Conservation (phyloP, 257 asterid genomes). For the Primulina huaijiensis region DNA sequence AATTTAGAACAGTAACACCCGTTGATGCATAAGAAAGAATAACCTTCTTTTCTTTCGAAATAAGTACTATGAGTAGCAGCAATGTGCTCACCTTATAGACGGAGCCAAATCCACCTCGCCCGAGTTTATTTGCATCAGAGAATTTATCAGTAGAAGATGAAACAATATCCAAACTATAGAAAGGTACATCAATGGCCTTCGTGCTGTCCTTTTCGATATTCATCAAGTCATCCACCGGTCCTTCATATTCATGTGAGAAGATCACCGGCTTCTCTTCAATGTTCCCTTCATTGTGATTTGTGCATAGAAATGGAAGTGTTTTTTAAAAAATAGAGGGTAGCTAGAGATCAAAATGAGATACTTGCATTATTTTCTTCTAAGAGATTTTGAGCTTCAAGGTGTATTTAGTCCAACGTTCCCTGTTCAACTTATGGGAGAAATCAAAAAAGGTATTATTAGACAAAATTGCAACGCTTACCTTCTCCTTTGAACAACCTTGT, state of each 20-base stretch:
- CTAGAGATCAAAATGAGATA: background rate
- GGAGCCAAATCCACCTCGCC: constrained; percentile 68
- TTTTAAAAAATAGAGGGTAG: background rate
- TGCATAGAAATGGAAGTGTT: no score
- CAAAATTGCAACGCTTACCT: constrained; percentile 17
- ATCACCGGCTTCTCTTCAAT: constrained; percentile 10
- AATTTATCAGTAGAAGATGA: constrained; percentile 50
- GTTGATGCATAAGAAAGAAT: background rate
- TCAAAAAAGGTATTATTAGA: background rate
- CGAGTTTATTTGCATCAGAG: constrained; percentile 49
- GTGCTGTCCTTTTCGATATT: constrained; percentile 28
- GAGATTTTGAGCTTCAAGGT: background rate
- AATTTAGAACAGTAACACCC: background rate
- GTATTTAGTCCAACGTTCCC: background rate
- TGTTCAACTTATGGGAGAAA: background rate
- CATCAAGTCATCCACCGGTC: constrained; percentile 27
- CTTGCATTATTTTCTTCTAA: background rate
- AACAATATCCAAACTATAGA: constrained; percentile 38
- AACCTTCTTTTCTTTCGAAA: background rate
- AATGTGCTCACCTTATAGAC: constrained; percentile 45
- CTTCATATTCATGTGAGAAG: constrained; percentile 20
- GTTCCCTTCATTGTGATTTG: constrained; percentile 6
- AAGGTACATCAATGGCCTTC: constrained; percentile 34
- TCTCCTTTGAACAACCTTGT: constrained; percentile 16
- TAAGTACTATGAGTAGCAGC: background rate